Base-by-base conservation (phyloP, 257 asterid species). In the Salvia miltiorrhiza region DNA sequence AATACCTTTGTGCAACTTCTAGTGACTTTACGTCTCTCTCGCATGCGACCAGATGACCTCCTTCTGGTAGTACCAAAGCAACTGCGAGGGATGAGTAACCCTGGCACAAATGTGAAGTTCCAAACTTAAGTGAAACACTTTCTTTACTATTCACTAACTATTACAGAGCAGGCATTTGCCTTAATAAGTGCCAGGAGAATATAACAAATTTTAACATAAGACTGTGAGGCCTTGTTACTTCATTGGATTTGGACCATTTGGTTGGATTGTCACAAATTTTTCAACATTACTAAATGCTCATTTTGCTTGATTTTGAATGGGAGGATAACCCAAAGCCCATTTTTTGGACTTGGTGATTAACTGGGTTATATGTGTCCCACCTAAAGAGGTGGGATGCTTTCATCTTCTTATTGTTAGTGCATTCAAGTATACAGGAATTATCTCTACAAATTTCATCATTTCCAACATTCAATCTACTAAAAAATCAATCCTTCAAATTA, bases 11-110 rank as follows among this genome's bases (percentile, higher is more conserved):
- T 24, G 96, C 97, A 73, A 93, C 89, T 77, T 90, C 96, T 44
- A 93, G 78, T 40, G 90, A 78, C 77, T 63, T 84, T 17, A 85
- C 81, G 32, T 93, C 96, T 76, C 92, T 84, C 80, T 93, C 99
- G 68, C 99, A 93, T 0, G 96, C 99, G 72, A 93, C 83, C 64
- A 93, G 74, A 39, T 72, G 86, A 55, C 97, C 97, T 28, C 87
- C 88, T 79, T 86, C 85, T 16, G 97, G 96, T 62, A 93, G 88
- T 70, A 84, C 96, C 77, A 88, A 67, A 71, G 97, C 97, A 67
- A 93, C 77, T 26, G 97, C 96, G 53, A 93, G 81, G 55, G 97
- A 93, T n/a, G 99, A 93, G 85, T 93, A 93, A 30, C 99, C 99
- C 97, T 90, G 80, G 64, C 30, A 10, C 59, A 48, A 63, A 43